phyloP scores from a whole-genome alignment of 1,284 basidiomycete species.

The Sanghuangporus sanghuang region DNA sequence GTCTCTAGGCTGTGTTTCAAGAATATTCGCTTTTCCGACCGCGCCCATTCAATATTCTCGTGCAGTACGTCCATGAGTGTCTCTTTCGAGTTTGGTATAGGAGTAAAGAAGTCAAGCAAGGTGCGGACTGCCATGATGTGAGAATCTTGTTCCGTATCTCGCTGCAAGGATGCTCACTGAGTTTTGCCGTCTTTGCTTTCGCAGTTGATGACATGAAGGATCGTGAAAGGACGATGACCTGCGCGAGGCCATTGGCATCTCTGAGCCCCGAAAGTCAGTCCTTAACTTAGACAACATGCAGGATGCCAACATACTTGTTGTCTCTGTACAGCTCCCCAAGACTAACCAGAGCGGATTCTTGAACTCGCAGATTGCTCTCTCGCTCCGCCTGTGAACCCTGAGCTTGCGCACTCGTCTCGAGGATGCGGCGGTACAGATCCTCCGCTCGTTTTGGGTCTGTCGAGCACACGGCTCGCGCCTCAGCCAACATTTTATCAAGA shows the following conservation, averaged over 20 bases:
- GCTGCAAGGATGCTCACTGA: slow-evolving; percentile 56
- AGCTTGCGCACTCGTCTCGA: slow-evolving; percentile 30
- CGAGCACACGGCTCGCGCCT: slow-evolving; percentile 40
- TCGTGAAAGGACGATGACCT: slow-evolving; percentile 83
- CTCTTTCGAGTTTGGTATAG: slow-evolving; percentile 70
- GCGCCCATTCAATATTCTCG: slow-evolving; percentile 94
- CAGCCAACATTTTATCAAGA: slow-evolving; percentile 43
- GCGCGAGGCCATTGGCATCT: slow-evolving; percentile 81
- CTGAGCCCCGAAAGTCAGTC: slow-evolving; percentile 34
- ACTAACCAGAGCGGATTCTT: slow-evolving; percentile 83
- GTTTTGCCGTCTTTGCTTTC: slow-evolving; percentile 97
- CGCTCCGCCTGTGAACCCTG: slow-evolving; percentile 32
- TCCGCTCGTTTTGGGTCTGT: slow-evolving; percentile 52
- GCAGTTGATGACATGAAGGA: slow-evolving; percentile 93
- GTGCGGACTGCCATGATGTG: slow-evolving; percentile 64
- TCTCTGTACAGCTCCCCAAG: slow-evolving; percentile 89
- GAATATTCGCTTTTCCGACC: slow-evolving; percentile 90
- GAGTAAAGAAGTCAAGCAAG: slow-evolving; percentile 83
- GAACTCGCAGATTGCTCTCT: slow-evolving; percentile 67
- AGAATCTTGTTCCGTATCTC: not conserved
- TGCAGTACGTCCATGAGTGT: slow-evolving; percentile 84
- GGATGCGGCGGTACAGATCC: slow-evolving; percentile 64
- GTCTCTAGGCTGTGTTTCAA: slow-evolving; percentile 93
- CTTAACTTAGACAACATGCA: not conserved
- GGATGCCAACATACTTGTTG: slow-evolving; percentile 55